Percentiles rank a stretch among this genome's conserved stretches.
Conservation (phyloP, 805 yeast species). For the Starmerella kuoi region DNA sequence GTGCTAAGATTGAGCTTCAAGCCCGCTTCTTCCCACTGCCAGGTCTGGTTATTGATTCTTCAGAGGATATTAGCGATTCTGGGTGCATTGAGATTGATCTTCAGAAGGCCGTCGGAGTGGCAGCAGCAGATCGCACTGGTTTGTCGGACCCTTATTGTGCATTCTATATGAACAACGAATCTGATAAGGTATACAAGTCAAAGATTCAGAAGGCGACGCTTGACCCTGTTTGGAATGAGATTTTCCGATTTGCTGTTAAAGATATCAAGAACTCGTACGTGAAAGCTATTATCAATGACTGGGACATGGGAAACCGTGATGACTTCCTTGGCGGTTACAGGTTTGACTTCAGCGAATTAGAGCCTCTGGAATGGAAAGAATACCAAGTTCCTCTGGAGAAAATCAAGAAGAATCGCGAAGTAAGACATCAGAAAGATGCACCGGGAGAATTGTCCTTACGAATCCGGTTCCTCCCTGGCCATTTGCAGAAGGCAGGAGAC, state of each 20-base stretch:
- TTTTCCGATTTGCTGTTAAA: slow-evolving; percentile 28
- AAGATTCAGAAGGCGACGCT: slow-evolving; percentile 75
- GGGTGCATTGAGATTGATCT: slow-evolving; percentile 58
- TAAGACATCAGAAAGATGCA: slow-evolving; percentile 39
- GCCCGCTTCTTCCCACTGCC: slow-evolving; percentile 66
- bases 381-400: slow-evolving; percentile 40
- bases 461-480: slow-evolving; percentile 58
- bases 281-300: slow-evolving; percentile 53
- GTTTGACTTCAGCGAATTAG: slow-evolving; percentile 45
- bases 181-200: slow-evolving; percentile 51
- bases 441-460: slow-evolving; percentile 50
- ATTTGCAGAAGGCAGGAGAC: slow-evolving; percentile 32
- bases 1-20: slow-evolving; percentile 17
- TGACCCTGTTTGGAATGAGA: slow-evolving; percentile 83
- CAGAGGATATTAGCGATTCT: slow-evolving; percentile 61
- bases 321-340: slow-evolving; percentile 63
- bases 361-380: slow-evolving; percentile 43
- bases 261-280: slow-evolving; percentile 13
- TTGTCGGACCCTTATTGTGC: slow-evolving; percentile 84
- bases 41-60: slow-evolving; percentile 47
- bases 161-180: slow-evolving; percentile 51
- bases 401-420: slow-evolving; percentile 32
- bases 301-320: slow-evolving; percentile 89
- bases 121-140: slow-evolving; percentile 83
- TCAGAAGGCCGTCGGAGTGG: slow-evolving; percentile 51